Evolutionary conservation across 768 basidiomycete genomes (phyloP).

Genomic region (Tulasnella sp.): DNA sequence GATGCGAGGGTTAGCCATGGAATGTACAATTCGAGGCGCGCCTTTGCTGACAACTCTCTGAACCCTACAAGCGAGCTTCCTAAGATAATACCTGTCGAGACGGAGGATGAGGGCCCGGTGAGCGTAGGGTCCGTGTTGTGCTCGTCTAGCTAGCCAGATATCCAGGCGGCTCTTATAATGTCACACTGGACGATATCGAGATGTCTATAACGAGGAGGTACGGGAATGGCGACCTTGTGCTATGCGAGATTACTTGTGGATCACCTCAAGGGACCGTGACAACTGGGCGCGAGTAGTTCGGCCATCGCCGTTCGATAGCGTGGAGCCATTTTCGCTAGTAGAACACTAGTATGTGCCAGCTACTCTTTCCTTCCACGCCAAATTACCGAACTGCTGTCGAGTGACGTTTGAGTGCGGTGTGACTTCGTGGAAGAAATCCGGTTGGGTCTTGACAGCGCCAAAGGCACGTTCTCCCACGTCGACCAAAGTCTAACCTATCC

Average conservation of each 20-base stretch:
- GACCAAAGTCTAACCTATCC: conserved; percentile 3
- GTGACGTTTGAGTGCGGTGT: not conserved
- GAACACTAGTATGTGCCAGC: too few species aligned
- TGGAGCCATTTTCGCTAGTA: too few species aligned
- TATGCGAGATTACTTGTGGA: too few species aligned
- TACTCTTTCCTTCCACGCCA: too few species aligned
- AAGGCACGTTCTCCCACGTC: not conserved
- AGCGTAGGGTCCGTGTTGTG: not conserved
- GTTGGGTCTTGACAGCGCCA: not conserved
- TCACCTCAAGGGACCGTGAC: too few species aligned
- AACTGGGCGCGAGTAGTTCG: too few species aligned
- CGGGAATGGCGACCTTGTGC: not conserved
- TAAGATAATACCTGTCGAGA: not conserved
- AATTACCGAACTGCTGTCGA: not conserved
- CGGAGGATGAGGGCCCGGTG: not conserved
- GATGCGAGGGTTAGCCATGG: too few species aligned
- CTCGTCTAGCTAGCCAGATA: not conserved
- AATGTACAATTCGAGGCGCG: too few species aligned
- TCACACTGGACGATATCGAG: not conserved
- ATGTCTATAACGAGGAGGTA: not conserved
- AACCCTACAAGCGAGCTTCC: not conserved
- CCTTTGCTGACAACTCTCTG: too few species aligned
- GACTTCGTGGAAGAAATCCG: conserved; percentile 1
- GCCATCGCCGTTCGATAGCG: too few species aligned
- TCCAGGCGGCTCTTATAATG: not conserved